phyloP scores from a whole-genome alignment of 1,139 yeast species.

The Candida pseudoviswanathii region DNA sequence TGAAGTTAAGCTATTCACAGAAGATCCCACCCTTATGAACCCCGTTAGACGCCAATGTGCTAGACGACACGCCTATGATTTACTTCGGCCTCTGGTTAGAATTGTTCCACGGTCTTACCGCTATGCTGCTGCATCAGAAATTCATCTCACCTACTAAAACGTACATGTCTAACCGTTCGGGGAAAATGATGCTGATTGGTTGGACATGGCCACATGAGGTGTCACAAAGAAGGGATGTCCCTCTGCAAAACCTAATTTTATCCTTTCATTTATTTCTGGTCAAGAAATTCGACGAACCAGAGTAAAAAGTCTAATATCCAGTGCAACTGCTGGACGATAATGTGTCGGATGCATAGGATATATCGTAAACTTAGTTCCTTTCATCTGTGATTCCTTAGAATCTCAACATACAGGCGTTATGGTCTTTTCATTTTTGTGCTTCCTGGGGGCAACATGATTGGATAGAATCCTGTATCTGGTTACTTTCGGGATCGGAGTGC shows the following conservation, averaged over 20 bases:
- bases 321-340: background rate
- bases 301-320: background rate
- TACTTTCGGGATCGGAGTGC: too few relatives aligned
- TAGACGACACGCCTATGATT: background rate
- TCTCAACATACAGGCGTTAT: too few relatives aligned
- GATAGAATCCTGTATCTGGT: too few relatives aligned
- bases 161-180: background rate
- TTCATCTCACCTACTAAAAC: background rate
- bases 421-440: too few relatives aligned
- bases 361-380: background rate
- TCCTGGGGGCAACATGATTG: too few relatives aligned
- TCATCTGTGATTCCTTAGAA: background rate
- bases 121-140: background rate
- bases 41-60: too few relatives aligned
- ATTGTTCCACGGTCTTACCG: background rate
- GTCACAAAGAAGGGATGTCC: background rate
- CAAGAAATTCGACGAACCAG: background rate
- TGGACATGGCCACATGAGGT: background rate
- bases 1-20: too few relatives aligned
- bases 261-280: background rate
- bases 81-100: background rate
- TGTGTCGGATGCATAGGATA: background rate
- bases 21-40: too few relatives aligned
- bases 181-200: background rate
- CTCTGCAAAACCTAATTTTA: background rate